Base-by-base conservation (phyloP, 2,329 filamentous ascomycete genomes). In the Orbilia oligospora region DNA sequence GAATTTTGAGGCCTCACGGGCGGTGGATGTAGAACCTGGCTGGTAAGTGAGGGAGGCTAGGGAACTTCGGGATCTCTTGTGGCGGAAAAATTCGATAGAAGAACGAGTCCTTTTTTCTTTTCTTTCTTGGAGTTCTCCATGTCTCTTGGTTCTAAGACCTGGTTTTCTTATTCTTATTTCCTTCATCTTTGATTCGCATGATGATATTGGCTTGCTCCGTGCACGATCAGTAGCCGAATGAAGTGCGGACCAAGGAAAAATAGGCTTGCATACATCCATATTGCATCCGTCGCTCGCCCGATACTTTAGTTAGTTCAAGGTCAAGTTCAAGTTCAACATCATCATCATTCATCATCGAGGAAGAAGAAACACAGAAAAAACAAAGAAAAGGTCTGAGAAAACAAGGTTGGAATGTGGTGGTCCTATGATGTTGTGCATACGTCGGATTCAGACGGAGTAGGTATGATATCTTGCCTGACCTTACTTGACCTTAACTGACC, bases 11-110 rank as follows among this genome's bases (percentile, higher is more conserved):
- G 36, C 30, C 33, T 61, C 55, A 61, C 36, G 55, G 41, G 24
- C n/a, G n/a, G n/a, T 41, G 12, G 12, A 18, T 46, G 14, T 46
- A 46, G 30, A 61, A 44, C 33, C 36, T 5, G 36, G 20, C 36
- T 30, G n/a, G 55, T 14, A 14, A 30, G 36, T 44, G 36, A 49
- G 41, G 55, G 55, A 63, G 53, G 67, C 53, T 63, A 63, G 67
- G 67, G 67, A 44, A 71, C 27, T 61, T 71, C 67, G 67, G 67
- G 67, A 61, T 71, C 55, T 71, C 30, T 63, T 61, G n/a, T 38
- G 27, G 33, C 66, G 66, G 66, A 20, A 71, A 63, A 49, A 46
- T 5, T 20, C 27, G 33, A 55, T 16, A 41, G 64, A 27, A 8
- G 16, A 44, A 18, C 56, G 56, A 67, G 24, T 20, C n/a, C 16